Base-by-base conservation (phyloP, 441 rosid genomes). In the Brassica balearica region DNA sequence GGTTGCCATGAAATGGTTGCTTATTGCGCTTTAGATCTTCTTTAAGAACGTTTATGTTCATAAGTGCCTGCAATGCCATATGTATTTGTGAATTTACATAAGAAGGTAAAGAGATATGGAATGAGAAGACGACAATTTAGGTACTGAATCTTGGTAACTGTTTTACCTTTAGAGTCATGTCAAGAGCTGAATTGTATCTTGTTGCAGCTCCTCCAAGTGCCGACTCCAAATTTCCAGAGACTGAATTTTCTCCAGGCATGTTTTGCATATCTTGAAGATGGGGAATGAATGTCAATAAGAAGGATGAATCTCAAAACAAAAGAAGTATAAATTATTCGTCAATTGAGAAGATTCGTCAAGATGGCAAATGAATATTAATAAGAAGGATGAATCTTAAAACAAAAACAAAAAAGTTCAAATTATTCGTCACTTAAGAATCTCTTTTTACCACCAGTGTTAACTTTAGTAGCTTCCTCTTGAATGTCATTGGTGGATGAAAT, bases 121-220 rank as follows among this genome's bases (percentile, higher is more conserved):
- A 64, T 64, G 48, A 64, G 55, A 55, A 65, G 56, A 55, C 7
- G 46, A 53, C 11, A 65, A 4, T 20, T 32, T 22, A 53, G 71
- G 65, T 64, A 27, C 27, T 41, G 23, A 14, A 41, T 12, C 20
- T 15, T 27, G 41, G 8, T 46, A 48, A 17, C 53, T 74, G 71
- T 34, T 51, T 74, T 56, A 74, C 77, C 77, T 74, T 74, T 11
- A 74, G 72, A 1, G 77, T 74, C 72, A 66, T 74, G 72, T 74
- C 77, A 55, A 74, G 64, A 56, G 78, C 46, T 22, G 78, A 56
- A 10, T 25, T 58, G 32, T 74, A 66, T 56, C 1, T 48, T 1
- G 8, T 19, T 48, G 20, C 77, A 73, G 20, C 38, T 75, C 11
- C 60, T 67, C 32, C 67, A 9, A 1, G 48, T 9, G 46, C 32